Evolutionary conservation across 345 rosid genomes (phyloP).

Genomic region (Odontarrhena argentea): DNA sequence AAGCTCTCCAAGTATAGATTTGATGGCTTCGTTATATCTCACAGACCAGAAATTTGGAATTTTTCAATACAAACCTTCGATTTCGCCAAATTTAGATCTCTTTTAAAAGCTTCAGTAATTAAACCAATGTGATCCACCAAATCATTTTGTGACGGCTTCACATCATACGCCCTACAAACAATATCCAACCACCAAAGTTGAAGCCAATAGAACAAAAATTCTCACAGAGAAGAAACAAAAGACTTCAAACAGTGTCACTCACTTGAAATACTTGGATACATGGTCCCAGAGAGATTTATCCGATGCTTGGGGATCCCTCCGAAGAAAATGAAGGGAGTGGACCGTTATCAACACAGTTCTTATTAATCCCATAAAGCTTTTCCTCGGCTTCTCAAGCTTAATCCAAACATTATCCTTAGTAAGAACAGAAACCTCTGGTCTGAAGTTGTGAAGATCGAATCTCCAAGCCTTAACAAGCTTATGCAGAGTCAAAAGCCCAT

Average conservation of each 20-base stretch:
- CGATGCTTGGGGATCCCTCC: constrained; percentile 57
- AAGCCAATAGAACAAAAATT: constrained; percentile 2
- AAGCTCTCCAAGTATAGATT: constrained; percentile 15
- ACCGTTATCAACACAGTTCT: constrained; percentile 59
- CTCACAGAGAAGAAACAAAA: constrained; percentile 8
- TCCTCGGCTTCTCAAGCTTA: constrained; percentile 76
- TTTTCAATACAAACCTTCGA: constrained; percentile 58
- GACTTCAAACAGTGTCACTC: constrained; percentile 8
- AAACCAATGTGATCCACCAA: constrained; percentile 66
- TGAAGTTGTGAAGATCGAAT: constrained; percentile 56
- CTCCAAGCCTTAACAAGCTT: constrained; percentile 74
- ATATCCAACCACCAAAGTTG: constrained; percentile 11
- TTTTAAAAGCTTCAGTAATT: constrained; percentile 62
- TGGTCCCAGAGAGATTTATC: constrained; percentile 68
- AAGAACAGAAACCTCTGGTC: constrained; percentile 64
- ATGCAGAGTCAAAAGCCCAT: constrained; percentile 59
- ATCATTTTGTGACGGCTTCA: constrained; percentile 74
- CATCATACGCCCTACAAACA: constrained; percentile 60
- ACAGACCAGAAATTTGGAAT: constrained; percentile 15
- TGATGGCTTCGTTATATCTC: not conserved
- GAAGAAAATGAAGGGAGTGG: constrained; percentile 59
- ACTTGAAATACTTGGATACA: constrained; percentile 63
- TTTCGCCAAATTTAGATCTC: constrained; percentile 55
- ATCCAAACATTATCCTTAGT: constrained; percentile 66
- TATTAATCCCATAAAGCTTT: constrained; percentile 57